Evolutionary conservation across 2,329 filamentous ascomycete genomes (phyloP).

Genomic region (Apiospora aurea): DNA sequence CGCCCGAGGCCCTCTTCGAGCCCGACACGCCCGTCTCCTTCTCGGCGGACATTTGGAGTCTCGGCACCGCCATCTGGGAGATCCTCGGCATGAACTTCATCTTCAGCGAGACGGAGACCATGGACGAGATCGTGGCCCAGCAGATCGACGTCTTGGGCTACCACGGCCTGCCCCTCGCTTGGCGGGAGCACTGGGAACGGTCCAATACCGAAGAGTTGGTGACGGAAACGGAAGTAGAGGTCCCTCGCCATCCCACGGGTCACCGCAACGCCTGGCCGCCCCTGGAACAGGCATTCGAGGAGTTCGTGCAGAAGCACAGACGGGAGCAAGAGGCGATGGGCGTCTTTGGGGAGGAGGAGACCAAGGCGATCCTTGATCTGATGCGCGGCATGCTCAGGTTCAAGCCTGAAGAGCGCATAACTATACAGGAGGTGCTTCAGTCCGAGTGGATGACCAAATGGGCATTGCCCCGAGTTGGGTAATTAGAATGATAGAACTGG

Average conservation of each 20-base stretch:
- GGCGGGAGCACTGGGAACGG: conserved; percentile 5
- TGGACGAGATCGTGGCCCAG: conserved; percentile 3
- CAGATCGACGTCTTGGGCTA: neutral
- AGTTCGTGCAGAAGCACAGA: neutral
- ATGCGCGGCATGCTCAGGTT: conserved; percentile 5
- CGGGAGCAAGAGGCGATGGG: neutral
- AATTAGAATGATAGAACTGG: neutral
- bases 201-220: neutral
- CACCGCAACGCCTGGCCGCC: neutral
- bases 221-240: neutral
- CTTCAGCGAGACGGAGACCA: conserved; percentile 43
- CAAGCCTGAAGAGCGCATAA: neutral
- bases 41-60: neutral
- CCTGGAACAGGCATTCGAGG: neutral
- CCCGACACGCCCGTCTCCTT: neutral
- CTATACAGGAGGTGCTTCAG: conserved; percentile 1
- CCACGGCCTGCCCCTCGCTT: neutral
- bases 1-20: neutral
- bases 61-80: conserved; percentile 6
- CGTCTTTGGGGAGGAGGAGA: neutral
- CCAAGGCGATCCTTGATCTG: neutral
- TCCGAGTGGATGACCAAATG: conserved; percentile 14
- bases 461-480: neutral
- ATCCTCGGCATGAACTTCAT: conserved; percentile 2
- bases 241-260: neutral